phyloP scores from a whole-genome alignment of 2,329 filamentous ascomycete genomes.

The Berkeleyomyces basicola region DNA sequence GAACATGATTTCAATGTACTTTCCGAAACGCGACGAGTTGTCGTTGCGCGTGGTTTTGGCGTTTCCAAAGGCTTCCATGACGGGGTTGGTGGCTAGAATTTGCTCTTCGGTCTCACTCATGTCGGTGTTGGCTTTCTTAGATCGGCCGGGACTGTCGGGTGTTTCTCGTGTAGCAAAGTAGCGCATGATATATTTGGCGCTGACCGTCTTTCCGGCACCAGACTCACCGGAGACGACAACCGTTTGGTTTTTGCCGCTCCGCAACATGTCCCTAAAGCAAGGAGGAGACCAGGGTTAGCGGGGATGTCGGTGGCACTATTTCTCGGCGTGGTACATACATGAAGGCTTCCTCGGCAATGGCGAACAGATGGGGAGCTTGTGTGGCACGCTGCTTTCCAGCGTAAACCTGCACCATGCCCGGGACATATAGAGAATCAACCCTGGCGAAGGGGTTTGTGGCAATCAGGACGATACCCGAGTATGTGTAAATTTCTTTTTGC shows the following conservation, averaged over 20 bases:
- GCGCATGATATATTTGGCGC: conserved; percentile 99
- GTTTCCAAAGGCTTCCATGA: conserved; percentile 99
- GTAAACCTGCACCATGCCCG: conserved; percentile 99
- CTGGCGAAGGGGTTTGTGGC: conserved; percentile 95
- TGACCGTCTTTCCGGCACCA: conserved; percentile 96
- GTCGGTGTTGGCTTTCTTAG: conserved; percentile 55
- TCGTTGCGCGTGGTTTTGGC: conserved; percentile 99
- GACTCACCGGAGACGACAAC: conserved; percentile 99
- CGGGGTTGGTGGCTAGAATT: conserved; percentile 93
- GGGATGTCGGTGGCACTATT: conserved; percentile 22
- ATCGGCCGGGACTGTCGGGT: conserved; percentile 66
- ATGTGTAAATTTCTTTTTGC: conserved; percentile 99
- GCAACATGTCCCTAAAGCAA: conserved; percentile 68
- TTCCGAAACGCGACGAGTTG: conserved; percentile 96
- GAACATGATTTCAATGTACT: conserved; percentile 99
- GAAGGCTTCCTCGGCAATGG: conserved; percentile 97
- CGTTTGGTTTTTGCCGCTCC: conserved; percentile 90
- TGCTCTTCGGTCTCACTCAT: conserved; percentile 99
- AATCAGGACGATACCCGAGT: conserved; percentile 96
- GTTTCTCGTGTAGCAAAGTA: conserved; percentile 97
- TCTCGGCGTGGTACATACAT: conserved; percentile 45
- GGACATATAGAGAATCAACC: conserved; percentile 94
- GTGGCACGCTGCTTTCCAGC: conserved; percentile 92
- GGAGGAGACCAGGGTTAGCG: background rate
- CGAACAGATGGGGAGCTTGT: conserved; percentile 93